Conservation (phyloP, 1,139 yeast genomes). For the Nakaseomyces kungkrabaensis region DNA sequence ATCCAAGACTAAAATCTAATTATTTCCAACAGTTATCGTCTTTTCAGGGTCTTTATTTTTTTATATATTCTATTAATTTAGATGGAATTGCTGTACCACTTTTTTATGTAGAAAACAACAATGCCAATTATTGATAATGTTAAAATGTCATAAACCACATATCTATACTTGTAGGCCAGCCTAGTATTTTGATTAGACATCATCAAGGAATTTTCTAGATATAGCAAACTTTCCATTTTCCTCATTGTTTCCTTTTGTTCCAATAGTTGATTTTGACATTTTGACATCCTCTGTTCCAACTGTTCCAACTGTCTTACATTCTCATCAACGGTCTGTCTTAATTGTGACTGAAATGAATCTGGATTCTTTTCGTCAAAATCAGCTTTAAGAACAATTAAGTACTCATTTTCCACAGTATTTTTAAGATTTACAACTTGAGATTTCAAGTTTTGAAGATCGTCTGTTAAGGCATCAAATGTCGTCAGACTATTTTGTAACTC, state of each 20-base stretch:
- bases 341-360: slow-evolving; percentile 12
- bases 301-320: slow-evolving; percentile 11
- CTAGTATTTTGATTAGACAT: slow-evolving; percentile 16
- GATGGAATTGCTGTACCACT: slow-evolving; percentile 1
- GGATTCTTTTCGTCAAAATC: slow-evolving; percentile 12
- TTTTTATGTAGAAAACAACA: slow-evolving; percentile 3
- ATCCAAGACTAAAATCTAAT: too few relatives aligned
- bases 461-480: slow-evolving; percentile 12
- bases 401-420: slow-evolving; percentile 8
- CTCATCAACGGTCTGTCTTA: slow-evolving; percentile 7
- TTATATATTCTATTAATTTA: too few relatives aligned
- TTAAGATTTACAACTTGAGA: slow-evolving; percentile 9
- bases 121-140: slow-evolving; percentile 8
- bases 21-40: too few relatives aligned
- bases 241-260: slow-evolving; percentile 80
- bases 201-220: slow-evolving; percentile 17
- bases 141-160: slow-evolving; percentile 15
- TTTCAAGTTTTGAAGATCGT: slow-evolving; percentile 9
- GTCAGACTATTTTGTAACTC: slow-evolving; percentile 10
- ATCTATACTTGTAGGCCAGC: slow-evolving; percentile 17
- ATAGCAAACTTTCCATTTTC: slow-evolving; percentile 16
- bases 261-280: slow-evolving; percentile 25
- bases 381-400: slow-evolving; percentile 8
- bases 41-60: too few relatives aligned
- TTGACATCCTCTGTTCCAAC: slow-evolving; percentile 15